A percentile compares a stretch with the other conserved stretches of the same genome.
These are phyloP conservation scores for Meredithiella fracta DNA, from an alignment of 2,329 filamentous ascomycete genomes.

Conservation along the genomic window DNA sequence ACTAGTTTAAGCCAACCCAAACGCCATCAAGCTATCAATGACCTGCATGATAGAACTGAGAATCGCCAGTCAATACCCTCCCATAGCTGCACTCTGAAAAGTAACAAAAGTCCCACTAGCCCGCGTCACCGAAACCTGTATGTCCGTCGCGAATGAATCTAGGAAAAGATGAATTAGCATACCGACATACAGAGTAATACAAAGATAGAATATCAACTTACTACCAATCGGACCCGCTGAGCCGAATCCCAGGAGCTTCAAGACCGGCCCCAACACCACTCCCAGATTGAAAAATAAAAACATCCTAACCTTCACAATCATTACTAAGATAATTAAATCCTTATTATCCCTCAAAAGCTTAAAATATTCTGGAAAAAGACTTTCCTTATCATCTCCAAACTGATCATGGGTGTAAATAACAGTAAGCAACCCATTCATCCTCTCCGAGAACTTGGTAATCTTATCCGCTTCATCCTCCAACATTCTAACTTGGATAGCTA, in stretches of 20 bases:
- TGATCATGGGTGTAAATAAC: too few relatives aligned
- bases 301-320: not conserved
- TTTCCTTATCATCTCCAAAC: too few relatives aligned
- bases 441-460: slow-evolving; percentile 52
- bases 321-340: slow-evolving; percentile 47
- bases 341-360: too few relatives aligned
- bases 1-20: too few relatives aligned
- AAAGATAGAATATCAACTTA: not conserved
- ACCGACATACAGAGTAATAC: not conserved
- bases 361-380: too few relatives aligned
- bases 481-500: not conserved
- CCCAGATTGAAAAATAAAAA: not conserved
- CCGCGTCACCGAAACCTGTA: not conserved
- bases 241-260: not conserved
- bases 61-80: not conserved
- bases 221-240: not conserved
- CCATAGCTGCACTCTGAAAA: slow-evolving; percentile 2
- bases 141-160: slow-evolving; percentile 3
- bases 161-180: not conserved
- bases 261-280: not conserved
- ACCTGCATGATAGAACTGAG: not conserved
- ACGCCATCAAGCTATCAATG: not conserved
- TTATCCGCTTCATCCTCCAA: too few relatives aligned
- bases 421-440: too few relatives aligned
- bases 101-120: slow-evolving; percentile 4